These are phyloP conservation scores for Colletotrichum salicis DNA, from an alignment of 2,329 filamentous ascomycete genomes.

Conservation along the genomic window DNA sequence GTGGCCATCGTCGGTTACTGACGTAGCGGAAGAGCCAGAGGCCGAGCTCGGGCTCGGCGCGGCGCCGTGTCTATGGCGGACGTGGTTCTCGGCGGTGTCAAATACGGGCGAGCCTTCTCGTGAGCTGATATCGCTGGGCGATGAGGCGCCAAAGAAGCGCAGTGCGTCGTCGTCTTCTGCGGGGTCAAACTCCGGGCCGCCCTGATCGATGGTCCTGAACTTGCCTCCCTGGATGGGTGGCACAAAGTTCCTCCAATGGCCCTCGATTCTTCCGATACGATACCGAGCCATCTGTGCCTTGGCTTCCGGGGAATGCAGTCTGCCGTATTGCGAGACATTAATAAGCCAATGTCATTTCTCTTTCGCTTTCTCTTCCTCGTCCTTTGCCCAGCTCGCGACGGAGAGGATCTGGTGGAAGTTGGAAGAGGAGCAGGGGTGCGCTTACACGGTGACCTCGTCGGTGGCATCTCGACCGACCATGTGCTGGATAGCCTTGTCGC, in stretches of 20 bases:
- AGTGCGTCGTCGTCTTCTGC: constrained; percentile 40
- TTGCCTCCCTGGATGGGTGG: constrained; percentile 92
- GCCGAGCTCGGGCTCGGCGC: constrained; percentile 44
- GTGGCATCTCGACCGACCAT: constrained; percentile 96
- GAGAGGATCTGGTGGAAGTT: not conserved
- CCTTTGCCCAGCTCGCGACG: not conserved
- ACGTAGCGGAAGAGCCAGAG: constrained; percentile 71
- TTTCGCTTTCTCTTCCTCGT: not conserved
- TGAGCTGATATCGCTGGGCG: constrained; percentile 65
- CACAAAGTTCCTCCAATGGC: constrained; percentile 85
- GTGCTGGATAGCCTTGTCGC: constrained; percentile 88
- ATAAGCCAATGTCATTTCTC: not conserved
- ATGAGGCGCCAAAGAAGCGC: constrained; percentile 38
- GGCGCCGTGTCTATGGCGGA: constrained; percentile 44
- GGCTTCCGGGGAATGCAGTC: constrained; percentile 84
- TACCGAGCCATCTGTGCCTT: constrained; percentile 81
- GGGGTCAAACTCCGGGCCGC: constrained; percentile 48
- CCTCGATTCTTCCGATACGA: constrained; percentile 84
- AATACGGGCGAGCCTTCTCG: constrained; percentile 62
- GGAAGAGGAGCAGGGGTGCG: constrained; percentile 37
- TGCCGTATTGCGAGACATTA: constrained; percentile 47
- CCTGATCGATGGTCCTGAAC: constrained; percentile 62
- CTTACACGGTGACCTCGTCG: constrained; percentile 91
- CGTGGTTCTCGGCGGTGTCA: constrained; percentile 49
- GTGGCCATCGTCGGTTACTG: constrained; percentile 52